Evolutionary conservation across 164 flowering plant genomes (phyloP).

Genomic region (Echeveria elegans): DNA sequence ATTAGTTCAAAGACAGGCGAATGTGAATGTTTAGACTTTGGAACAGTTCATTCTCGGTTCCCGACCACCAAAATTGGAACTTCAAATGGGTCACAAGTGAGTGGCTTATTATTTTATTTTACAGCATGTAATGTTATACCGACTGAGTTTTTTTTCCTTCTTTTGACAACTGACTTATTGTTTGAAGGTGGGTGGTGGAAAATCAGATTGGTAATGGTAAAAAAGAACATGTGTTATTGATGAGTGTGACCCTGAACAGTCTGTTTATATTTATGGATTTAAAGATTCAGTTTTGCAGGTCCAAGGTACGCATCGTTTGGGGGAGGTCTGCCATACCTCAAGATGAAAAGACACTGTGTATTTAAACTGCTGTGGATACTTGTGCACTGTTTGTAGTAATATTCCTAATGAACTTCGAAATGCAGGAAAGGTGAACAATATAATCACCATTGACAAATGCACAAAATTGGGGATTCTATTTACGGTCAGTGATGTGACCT

Average conservation of each 20-base stretch:
- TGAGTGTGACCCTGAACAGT: conserved; percentile 89
- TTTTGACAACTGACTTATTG: conserved; percentile 27
- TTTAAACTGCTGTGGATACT: neutral
- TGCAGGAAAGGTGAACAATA: conserved; percentile 96
- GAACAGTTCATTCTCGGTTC: neutral
- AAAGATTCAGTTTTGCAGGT: conserved; percentile 90
- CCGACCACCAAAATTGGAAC: conserved; percentile 83
- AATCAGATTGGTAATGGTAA: conserved; percentile 90
- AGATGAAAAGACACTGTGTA: neutral
- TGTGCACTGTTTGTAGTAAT: too few relatives aligned
- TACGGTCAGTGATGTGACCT: conserved; percentile 34
- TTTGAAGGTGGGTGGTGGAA: conserved; percentile 93
- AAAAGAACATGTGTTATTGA: conserved; percentile 78
- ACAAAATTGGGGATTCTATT: conserved; percentile 87
- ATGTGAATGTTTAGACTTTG: neutral
- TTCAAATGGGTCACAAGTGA: conserved; percentile 98
- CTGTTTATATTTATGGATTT: conserved; percentile 88
- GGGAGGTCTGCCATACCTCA: conserved; percentile 12
- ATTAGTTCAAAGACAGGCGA: conserved; percentile 68
- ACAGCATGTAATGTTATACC: too few relatives aligned
- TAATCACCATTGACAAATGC: conserved; percentile 88
- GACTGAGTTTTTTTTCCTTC: too few relatives aligned
- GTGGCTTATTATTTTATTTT: conserved; percentile 21
- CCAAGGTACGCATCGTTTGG: conserved; percentile 45
- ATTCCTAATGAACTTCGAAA: conserved; percentile 9